Evolutionary conservation across 2,329 filamentous ascomycete genomes (phyloP), one percentile per base, ranked within the genome.

Genomic region (Sarocladium strictum): DNA sequence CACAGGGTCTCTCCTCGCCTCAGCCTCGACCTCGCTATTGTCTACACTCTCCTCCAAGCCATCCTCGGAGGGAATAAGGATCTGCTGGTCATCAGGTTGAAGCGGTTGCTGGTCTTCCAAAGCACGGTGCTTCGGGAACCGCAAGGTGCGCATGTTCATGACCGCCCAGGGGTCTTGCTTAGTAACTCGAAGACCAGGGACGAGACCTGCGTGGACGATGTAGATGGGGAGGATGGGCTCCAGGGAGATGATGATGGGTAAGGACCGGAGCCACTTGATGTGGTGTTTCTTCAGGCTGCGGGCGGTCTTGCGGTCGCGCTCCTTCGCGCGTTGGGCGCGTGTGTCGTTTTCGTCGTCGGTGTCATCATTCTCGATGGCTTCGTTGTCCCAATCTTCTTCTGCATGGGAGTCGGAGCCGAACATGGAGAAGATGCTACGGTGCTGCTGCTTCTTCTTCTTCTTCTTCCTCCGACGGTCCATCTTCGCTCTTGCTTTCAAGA

Each of bases 131-230:
- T 63, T 55, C 6, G 84, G 72, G 59, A 76, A 77, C 60, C 88
- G 77, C 54, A 96, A 80, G 6, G 85, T 89, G 55, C 91, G 84
- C 89, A 99, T 95, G 65, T 90, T 94, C 91, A 97, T 97, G 38
- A 89, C 87, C 53, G 87, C 85, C 68, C 83, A 85, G 0, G 91
- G 87, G 67, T 97, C 79, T 61, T 86, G 93, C 53, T 79, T 74
- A 45, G 85, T 76, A 14, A 96, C 75, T 1, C 80, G 69, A 1
- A 96, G 72, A 4, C 85, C 87, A 0, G 93, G 90, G 0, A 94
- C 85, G 2, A 97, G 77, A 1, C 94, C 94, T 0, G 83, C 93
- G 72, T 97, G 94, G 6, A 92, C 93, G 3, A 95, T 76, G 56
- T 85, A 77, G 33, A 85, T 80, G 1, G 76, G 73, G 33, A 92